phyloP scores from a whole-genome alignment of 78 protist genomes.

The Dictyostelium brefeldianum region DNA sequence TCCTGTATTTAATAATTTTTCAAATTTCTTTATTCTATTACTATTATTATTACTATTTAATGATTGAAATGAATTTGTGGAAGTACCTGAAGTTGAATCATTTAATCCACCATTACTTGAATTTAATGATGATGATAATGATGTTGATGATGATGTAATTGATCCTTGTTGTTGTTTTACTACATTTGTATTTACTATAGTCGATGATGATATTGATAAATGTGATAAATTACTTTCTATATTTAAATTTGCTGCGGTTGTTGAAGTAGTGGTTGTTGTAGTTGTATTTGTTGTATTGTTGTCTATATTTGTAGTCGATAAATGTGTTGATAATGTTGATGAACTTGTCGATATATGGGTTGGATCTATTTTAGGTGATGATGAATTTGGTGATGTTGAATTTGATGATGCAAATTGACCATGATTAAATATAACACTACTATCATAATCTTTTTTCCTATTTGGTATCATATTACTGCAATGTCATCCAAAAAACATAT shows the following conservation, averaged over 20 bases:
- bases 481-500: not conserved
- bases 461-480: slow-evolving; percentile 66
- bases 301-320: no score
- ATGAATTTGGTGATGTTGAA: slow-evolving; percentile 26
- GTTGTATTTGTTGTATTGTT: not conserved
- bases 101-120: slow-evolving; percentile 44
- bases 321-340: not conserved
- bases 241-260: not conserved
- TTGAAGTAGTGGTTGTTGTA: not conserved
- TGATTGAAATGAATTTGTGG: no score
- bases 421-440: slow-evolving; percentile 64
- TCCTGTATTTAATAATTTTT: not conserved
- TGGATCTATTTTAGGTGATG: slow-evolving; percentile 1
- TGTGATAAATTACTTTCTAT: not conserved
- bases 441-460: slow-evolving; percentile 62
- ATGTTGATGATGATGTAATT: slow-evolving; percentile 5
- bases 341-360: not conserved
- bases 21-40: slow-evolving; percentile 47
- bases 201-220: not conserved
- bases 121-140: slow-evolving; percentile 8
- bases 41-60: slow-evolving; percentile 12
- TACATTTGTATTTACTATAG: not conserved
- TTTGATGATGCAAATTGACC: slow-evolving; percentile 41
- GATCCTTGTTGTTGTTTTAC: not conserved
- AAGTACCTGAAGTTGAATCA: not conserved